Evolutionary conservation across 352 stramenopile genomes (phyloP), one percentile per base, ranked within the genome.

Genomic region (Globisporangium recalcitrans): DNA sequence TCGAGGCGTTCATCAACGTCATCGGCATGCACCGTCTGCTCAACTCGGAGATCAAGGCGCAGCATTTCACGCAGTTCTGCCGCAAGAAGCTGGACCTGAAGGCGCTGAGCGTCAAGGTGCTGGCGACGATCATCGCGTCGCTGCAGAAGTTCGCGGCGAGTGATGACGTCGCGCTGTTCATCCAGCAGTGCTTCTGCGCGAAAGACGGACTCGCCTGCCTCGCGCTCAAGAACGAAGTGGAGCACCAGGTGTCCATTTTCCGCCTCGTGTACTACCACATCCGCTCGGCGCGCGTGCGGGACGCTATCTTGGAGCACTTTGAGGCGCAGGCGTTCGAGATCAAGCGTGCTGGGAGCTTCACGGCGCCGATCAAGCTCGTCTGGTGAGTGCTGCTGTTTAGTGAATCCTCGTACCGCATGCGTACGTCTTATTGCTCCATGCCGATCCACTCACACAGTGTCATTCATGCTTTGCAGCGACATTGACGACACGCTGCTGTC

Each of bases 401-500:
- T n/a, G n/a, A n/a, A n/a, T n/a, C n/a, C 36, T 44, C 5, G 36
- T 44, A 14, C 36, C n/a, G 36, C 14, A 44, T 44, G 36, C 19
- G 27, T 27, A 14, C 42, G 9, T 46, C 7, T 11, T 44, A 19
- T 52, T 3, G 11, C 34, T 62, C 52, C 62, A 16, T 62, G 26
- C 21, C 32, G 14, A 10, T 5, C 51, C 1, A 26, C 27, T 60
- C 40, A 48, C n/a, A n/a, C n/a, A n/a, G n/a, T n/a, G n/a, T n/a
- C n/a, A n/a, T n/a, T n/a, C n/a, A n/a, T n/a, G n/a, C n/a, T n/a
- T n/a, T n/a, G 19, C 38, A 92, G 83, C 64, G 84, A 93, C 57
- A 93, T 93, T 59, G 84, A 93, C 58, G 84, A 93, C 65, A 93
- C 84, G 36, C 73, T 93, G 70, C 69, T 90, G 10, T 85, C 81